phyloP scores from a whole-genome alignment of 2,329 filamentous ascomycete genomes.

The Trichoderma sp. region DNA sequence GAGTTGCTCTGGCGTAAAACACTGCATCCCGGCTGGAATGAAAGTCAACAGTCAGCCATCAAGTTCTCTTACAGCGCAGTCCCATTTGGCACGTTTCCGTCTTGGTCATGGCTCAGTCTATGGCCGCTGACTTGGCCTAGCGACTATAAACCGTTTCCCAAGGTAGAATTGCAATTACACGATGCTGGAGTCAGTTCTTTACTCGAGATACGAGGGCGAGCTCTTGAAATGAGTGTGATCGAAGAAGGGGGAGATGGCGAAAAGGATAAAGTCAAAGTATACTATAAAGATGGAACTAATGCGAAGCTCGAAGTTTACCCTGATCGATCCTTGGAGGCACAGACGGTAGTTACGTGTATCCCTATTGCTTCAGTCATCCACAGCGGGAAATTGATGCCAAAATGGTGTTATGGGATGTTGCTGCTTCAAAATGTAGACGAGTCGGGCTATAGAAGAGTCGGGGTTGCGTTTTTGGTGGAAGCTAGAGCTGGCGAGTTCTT shows the following conservation, averaged over 20 bases:
- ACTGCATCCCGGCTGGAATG: not conserved
- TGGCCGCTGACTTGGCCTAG: not conserved
- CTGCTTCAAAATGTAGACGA: not conserved
- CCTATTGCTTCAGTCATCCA: not conserved
- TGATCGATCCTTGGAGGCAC: not conserved
- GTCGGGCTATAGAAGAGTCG: not conserved
- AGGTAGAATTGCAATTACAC: not conserved
- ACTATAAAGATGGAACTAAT: not conserved
- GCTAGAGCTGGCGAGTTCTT: not conserved
- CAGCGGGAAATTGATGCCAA: not conserved
- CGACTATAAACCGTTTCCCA: not conserved
- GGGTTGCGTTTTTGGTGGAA: not conserved
- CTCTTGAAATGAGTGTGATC: not conserved
- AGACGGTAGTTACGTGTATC: not conserved
- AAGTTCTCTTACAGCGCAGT: not conserved
- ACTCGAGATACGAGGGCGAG: not conserved
- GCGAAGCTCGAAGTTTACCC: not conserved
- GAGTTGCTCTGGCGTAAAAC: not conserved
- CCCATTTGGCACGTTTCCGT: not conserved
- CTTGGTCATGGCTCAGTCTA: not conserved
- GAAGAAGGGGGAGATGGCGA: not conserved
- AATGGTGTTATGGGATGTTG: not conserved
- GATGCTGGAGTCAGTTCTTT: not conserved
- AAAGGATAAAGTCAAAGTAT: not conserved
- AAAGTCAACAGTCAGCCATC: not conserved